These are phyloP conservation scores for Asterochloris sp. DNA, from an alignment of 139 green algal species.

Conservation along the genomic window DNA sequence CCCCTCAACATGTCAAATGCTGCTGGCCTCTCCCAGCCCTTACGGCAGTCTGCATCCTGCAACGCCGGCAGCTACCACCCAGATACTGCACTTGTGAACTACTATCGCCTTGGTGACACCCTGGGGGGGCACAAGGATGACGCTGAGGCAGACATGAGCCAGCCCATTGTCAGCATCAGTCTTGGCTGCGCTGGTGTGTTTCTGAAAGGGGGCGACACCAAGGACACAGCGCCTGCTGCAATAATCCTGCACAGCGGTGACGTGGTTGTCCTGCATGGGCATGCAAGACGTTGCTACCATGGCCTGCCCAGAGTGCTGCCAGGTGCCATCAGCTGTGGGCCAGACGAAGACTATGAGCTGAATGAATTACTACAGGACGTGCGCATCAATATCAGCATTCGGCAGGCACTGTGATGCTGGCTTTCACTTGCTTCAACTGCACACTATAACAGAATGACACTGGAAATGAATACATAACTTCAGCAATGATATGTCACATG, in stretches of 20 bases:
- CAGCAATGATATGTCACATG: not conserved
- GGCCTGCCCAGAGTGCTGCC: conserved; percentile 51
- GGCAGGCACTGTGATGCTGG: not conserved
- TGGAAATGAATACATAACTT: not conserved
- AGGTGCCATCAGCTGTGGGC: not conserved
- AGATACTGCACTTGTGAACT: conserved; percentile 89
- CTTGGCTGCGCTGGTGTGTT: conserved; percentile 85
- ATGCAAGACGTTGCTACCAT: conserved; percentile 71
- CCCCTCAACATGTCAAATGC: too few species aligned
- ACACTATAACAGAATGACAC: not conserved
- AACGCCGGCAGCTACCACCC: conserved; percentile 40
- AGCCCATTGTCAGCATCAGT: conserved; percentile 83
- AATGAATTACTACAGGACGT: not conserved
- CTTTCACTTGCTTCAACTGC: too few species aligned
- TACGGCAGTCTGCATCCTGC: too few species aligned
- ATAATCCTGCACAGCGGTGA: conserved; percentile 81
- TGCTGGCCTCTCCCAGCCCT: too few species aligned
- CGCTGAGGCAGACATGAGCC: conserved; percentile 67
- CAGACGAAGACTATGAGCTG: not conserved
- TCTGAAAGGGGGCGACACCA: conserved; percentile 69
- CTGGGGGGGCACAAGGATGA: conserved; percentile 86
- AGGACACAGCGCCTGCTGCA: conserved; percentile 53
- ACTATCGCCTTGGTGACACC: conserved; percentile 75
- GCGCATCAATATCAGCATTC: conserved; percentile 55
- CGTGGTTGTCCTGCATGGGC: conserved; percentile 68